Evolutionary conservation across 768 basidiomycete species (phyloP), one percentile per base, ranked within the genome.

Genomic region (Pisolithus albus): DNA sequence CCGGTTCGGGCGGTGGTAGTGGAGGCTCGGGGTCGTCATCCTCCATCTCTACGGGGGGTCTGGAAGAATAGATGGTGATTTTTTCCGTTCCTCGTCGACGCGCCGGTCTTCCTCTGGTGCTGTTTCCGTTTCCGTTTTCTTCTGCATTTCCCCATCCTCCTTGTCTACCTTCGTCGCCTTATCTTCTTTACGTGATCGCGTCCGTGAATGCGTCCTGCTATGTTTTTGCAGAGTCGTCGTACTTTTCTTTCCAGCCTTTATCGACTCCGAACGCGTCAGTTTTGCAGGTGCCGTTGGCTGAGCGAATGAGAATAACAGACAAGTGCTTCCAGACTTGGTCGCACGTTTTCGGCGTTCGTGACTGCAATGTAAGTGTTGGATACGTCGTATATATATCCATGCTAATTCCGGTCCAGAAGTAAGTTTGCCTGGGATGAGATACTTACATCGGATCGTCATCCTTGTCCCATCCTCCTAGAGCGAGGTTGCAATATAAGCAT

Each of bases 391-490:
- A n/a, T n/a, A 23, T 21, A 19, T 41, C 40, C n/a, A 18, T 18
- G 21, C 40, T 7, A 41, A 11, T 8, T 40, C 34, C 50, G 56
- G 42, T 50, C 46, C 43, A 41, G 53, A 47, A 39, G 50, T 49
- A 30, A 49, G 34, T 41, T 8, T 21, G 7, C 19, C 19, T 36
- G 18, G 40, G 8, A 36, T 46, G 56, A 23, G 21, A 30, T 18
- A 15, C 88, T 52, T 68, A 96, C 94, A 84, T 64, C 13, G 94
- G 94, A 67, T 94, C 84, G 64, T 98, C 94, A 13, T 80, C 81
- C 26, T 76, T 71, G 40, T 92, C 89, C 94, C 94, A 98, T 1
- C 88, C 91, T 50, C 83, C 83, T 3, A 95, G 78, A 2, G 82
- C 76, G 32, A 85, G 73, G 41, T 83, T 75, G 64, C 94, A 98